Base-by-base conservation (phyloP, 805 yeast species). In the Lipomyces oligophaga region DNA sequence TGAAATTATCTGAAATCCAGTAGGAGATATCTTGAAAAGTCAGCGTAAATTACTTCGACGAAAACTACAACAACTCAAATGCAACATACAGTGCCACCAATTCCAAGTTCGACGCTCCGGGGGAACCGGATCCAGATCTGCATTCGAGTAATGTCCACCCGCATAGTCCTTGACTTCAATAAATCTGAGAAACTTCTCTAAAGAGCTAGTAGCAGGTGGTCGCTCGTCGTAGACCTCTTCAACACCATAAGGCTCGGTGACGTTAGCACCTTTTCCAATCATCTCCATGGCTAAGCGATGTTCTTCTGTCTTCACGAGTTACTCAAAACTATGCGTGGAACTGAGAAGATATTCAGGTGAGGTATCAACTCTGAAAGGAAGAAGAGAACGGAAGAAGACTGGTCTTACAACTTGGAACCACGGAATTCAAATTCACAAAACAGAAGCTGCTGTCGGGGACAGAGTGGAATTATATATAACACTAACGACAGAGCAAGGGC, bases 51-150 rank as follows among this genome's bases (percentile, higher is more conserved):
- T 19, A 15, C 20, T 21, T 19, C 15, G 25, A 16, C 3, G 20
- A 22, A 24, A n/a, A 6, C 16, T 31, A 13, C 26, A 27, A 27
- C 19, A 19, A 26, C 21, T 6, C 3, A 19, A 13, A 26, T 19
- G 6, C 4, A 20, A 27, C 48, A 13, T 40, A 45, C 47, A 50
- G 34, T 52, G 54, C 27, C 45, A 37, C 41, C 43, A 39, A 38
- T 42, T 47, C 59, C 59, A 55, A 10, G 58, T 50, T 10, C 58
- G 49, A 35, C 22, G 24, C 38, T 50, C 47, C 0, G 41, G 37
- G 3, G 58, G 58, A n/a, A 49, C 52, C 8, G 57, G 57, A 26
- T 53, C 58, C 18, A 52, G 38, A 41, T 55, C 59, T 4, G 15
- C 22, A 34, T 49, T 49, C 15, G 47, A 41, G 15, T 11, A 3